Conservation (phyloP, 768 basidiomycete genomes). For the Tremella yokohamensis region DNA sequence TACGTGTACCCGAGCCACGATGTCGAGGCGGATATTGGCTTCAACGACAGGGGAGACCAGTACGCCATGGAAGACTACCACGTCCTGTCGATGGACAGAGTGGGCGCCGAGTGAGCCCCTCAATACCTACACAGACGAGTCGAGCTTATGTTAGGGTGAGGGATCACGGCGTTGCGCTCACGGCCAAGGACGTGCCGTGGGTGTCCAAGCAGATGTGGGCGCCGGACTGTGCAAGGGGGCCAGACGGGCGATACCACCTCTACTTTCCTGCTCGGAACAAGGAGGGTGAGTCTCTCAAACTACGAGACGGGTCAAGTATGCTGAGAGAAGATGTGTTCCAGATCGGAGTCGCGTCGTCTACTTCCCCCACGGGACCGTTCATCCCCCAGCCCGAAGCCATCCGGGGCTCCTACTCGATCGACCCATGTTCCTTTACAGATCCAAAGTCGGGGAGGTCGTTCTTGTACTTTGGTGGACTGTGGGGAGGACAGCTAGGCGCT, state of each 20-base stretch:
- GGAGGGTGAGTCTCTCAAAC: conserved; percentile 18
- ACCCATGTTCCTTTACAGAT: conserved; percentile 30
- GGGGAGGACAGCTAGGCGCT: conserved; percentile 35
- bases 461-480: conserved; percentile 35
- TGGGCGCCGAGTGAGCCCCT: conserved; percentile 13
- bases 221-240: conserved; percentile 22
- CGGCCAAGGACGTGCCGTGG: conserved; percentile 26
- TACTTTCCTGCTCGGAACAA: conserved; percentile 34
- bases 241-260: conserved; percentile 27
- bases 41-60: conserved; percentile 35
- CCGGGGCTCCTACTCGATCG: conserved; percentile 26
- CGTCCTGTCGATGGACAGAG: conserved; percentile 25
- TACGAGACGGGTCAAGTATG: not conserved
- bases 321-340: conserved; percentile 26
- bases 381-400: conserved; percentile 23
- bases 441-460: conserved; percentile 19
- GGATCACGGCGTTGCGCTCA: conserved; percentile 31
- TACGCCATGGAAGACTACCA: conserved; percentile 38
- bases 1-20: conserved; percentile 36
- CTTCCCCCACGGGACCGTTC: conserved; percentile 30
- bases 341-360: conserved; percentile 23
- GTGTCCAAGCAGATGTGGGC: conserved; percentile 35
- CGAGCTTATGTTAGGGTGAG: conserved; percentile 8
- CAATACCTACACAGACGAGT: not conserved
- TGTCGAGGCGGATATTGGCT: conserved; percentile 24